A percentile compares a stretch with the other conserved stretches of the same genome.
These are phyloP conservation scores for Pelargonium citronellum DNA, from an alignment of 441 rosid genomes.

Conservation along the genomic window DNA sequence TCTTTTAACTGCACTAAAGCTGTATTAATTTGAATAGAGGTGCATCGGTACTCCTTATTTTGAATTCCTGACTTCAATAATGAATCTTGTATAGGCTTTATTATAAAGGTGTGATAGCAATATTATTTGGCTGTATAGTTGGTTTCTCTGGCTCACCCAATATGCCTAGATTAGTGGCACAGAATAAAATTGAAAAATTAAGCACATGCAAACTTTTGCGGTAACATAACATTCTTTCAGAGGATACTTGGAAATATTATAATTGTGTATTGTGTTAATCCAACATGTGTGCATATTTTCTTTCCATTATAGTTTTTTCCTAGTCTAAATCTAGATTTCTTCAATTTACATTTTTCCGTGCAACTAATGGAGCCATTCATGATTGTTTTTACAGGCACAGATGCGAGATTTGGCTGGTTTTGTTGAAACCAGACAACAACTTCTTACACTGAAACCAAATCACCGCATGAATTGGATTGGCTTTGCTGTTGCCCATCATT, in stretches of 20 bases:
- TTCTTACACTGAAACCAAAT: constrained; percentile 89
- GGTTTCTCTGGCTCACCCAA: background rate
- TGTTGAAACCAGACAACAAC: constrained; percentile 97
- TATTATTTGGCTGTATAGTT: constrained; percentile 9
- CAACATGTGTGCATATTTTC: constrained; percentile 6
- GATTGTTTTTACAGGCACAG: constrained; percentile 71
- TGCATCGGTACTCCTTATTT: background rate
- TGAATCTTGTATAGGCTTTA: background rate
- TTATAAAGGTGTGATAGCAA: background rate
- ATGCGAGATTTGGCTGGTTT: constrained; percentile 97
- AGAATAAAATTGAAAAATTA: constrained; percentile 1
- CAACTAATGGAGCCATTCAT: constrained; percentile 1
- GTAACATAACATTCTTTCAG: background rate
- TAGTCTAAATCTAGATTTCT: background rate
- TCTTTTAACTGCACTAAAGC: background rate
- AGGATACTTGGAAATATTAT: background rate
- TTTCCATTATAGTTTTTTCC: background rate
- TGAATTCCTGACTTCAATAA: background rate
- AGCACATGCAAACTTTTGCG: background rate
- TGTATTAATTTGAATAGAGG: background rate
- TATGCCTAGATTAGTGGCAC: background rate
- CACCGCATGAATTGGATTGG: constrained; percentile 99
- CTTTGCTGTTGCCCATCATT: constrained; percentile 96
- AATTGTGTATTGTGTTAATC: background rate
- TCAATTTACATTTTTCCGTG: background rate